Evolutionary conservation across 495 filamentous ascomycete species (phyloP).

Genomic region (Durotheca rogersii): DNA sequence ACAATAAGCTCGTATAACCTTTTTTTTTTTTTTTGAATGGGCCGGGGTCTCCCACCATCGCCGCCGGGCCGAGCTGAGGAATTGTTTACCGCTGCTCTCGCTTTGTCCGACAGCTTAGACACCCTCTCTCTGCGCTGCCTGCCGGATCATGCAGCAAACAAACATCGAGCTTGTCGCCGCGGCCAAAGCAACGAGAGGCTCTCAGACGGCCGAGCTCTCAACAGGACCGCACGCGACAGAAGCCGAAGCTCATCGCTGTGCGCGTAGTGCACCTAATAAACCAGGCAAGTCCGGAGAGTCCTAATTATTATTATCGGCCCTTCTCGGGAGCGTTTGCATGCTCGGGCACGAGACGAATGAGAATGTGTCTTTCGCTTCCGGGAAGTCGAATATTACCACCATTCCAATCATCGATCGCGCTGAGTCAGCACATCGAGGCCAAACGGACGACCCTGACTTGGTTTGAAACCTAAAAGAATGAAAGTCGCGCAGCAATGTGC

Average conservation of each 20-base stretch:
- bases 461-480: too few relatives aligned
- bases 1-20: too few relatives aligned
- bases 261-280: neutral
- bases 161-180: too few relatives aligned
- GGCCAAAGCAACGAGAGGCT: too few relatives aligned
- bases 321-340: conserved; percentile 4
- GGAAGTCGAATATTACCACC: conserved; percentile 7
- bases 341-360: conserved; percentile 1
- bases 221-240: neutral
- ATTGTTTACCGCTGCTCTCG: neutral
- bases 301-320: too few relatives aligned
- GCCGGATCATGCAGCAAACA: neutral
- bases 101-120: too few relatives aligned
- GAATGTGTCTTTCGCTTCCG: conserved; percentile 1
- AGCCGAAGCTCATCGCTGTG: neutral
- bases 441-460: neutral
- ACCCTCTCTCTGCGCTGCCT: neutral
- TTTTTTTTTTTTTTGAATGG: too few relatives aligned
- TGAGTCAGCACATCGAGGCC: neutral
- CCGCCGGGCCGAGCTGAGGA: neutral
- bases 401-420: conserved; percentile 9
- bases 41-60: too few relatives aligned
- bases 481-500: neutral
- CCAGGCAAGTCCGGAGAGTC: too few relatives aligned
- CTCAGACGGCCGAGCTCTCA: too few relatives aligned